Evolutionary conservation across 2,329 filamentous ascomycete species (phyloP), one percentile per base, ranked within the genome.

Genomic region (Aspergillus brunneoviolaceus): DNA sequence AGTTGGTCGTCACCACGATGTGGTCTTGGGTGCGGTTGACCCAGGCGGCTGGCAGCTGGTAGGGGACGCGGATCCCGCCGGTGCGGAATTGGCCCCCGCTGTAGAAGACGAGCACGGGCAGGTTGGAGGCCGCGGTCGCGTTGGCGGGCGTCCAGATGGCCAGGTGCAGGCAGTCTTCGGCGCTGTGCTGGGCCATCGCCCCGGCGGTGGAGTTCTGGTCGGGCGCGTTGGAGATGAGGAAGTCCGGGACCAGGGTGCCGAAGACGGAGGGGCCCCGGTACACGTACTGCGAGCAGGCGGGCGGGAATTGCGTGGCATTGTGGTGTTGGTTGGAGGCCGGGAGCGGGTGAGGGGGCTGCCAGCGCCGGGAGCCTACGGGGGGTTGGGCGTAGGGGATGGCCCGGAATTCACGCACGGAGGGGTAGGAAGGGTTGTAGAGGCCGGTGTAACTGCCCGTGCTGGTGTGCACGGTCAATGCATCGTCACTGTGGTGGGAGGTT

Each of bases 161-260:
- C n/a, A 53, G 51, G n/a, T 53, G 51, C 3, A 53, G 33, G 51
- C 51, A 53, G 51, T 53, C 51, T 11, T 53, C 51, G 2, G 51
- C 25, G 35, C 51, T 53, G 51, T 35, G 16, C 12, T 53, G 33
- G 1, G 51, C 51, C 33, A 53, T 45, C 12, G 25, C 14, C 3
- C 23, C 51, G 5, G 51, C 51, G 11, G 51, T 53, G 21, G 23
- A 39, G 23, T 53, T 53, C 21, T 53, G 27, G 10, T 47, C 33
- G 33, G 33, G 25, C 0, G 19, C 51, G 23, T 53, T 27, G 33
- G 33, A 53, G 19, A 53, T 53, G 19, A 42, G 42, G 14, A 45
- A 53, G 1, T 53, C 35, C 1, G 33, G 33, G 6, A 45, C 51
- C 7, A 53, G 39, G 51, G 7, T 27, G 4, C 51, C 19, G 23